Percentiles rank a stretch among this genome's conserved stretches.
Evolutionary conservation across 768 basidiomycete species (phyloP).

Genomic region (Lactarius psammicola): DNA sequence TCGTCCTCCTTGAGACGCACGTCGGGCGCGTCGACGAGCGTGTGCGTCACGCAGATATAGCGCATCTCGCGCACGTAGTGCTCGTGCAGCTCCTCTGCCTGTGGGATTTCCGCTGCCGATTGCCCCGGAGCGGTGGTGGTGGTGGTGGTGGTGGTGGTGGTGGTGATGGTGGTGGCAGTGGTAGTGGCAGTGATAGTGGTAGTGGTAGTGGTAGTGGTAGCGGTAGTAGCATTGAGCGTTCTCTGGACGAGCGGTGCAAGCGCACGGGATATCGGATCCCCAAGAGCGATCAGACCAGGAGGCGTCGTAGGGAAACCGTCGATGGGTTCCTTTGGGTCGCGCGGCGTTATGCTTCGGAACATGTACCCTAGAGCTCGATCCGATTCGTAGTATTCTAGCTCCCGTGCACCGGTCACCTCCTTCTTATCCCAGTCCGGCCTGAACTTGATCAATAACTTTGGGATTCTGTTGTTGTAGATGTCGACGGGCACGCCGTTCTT

Average conservation of each 20-base stretch:
- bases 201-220: too few relatives aligned
- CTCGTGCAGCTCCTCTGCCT: constrained; percentile 39
- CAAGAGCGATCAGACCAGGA: not conserved
- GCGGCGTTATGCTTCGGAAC: constrained; percentile 59
- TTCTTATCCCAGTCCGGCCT: constrained; percentile 78
- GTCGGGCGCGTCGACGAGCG: constrained; percentile 55
- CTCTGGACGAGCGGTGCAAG: constrained; percentile 8
- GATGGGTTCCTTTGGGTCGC: constrained; percentile 37
- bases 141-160: too few relatives aligned
- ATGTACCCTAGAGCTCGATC: constrained; percentile 67
- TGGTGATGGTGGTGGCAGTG: too few relatives aligned
- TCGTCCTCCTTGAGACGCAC: constrained; percentile 67
- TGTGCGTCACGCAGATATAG: constrained; percentile 71
- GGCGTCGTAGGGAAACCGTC: not conserved
- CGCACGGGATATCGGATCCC: constrained; percentile 15
- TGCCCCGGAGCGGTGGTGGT: too few relatives aligned
- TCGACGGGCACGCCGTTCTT: constrained; percentile 72
- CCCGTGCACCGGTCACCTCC: constrained; percentile 41
- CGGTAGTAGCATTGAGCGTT: not conserved
- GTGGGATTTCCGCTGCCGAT: not conserved
- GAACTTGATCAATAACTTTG: constrained; percentile 55
- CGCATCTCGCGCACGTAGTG: constrained; percentile 62
- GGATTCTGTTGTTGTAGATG: constrained; percentile 43
- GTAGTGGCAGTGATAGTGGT: too few relatives aligned
- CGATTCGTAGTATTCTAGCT: constrained; percentile 73